These are phyloP conservation scores for Geotrichum reessii DNA, from an alignment of 1,139 yeast species.

Conservation along the genomic window DNA sequence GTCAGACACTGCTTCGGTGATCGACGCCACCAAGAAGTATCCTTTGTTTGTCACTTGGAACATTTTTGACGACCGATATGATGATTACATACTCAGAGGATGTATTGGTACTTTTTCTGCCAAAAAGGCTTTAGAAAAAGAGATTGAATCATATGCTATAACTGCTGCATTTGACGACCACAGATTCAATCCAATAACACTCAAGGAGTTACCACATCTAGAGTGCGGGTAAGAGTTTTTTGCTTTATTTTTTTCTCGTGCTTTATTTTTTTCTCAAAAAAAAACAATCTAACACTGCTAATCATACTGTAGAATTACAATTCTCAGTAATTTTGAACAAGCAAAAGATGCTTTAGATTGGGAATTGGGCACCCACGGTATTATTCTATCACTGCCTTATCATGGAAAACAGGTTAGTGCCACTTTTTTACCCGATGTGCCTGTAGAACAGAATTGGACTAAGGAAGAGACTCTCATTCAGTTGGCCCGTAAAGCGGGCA, in stretches of 20 bases:
- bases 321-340: slow-evolving; percentile 55
- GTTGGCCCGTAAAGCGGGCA: slow-evolving; percentile 68
- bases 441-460: slow-evolving; percentile 84
- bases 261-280: slow-evolving; percentile 32
- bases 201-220: slow-evolving; percentile 49
- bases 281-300: slow-evolving; percentile 53
- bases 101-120: slow-evolving; percentile 83
- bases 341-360: slow-evolving; percentile 57
- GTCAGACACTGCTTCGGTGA: slow-evolving; percentile 16
- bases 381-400: slow-evolving; percentile 49
- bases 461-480: slow-evolving; percentile 63
- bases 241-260: slow-evolving; percentile 22
- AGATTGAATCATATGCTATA: slow-evolving; percentile 57
- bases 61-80: slow-evolving; percentile 35
- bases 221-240: slow-evolving; percentile 36
- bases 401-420: slow-evolving; percentile 45
- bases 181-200: slow-evolving; percentile 63
- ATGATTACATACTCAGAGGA: slow-evolving; percentile 61
- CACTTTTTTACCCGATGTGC: slow-evolving; percentile 87
- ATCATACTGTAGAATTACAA: slow-evolving; percentile 2
- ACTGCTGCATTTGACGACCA: slow-evolving; percentile 72
- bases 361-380: slow-evolving; percentile 79
- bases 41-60: slow-evolving; percentile 92
- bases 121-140: slow-evolving; percentile 45
- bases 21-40: slow-evolving; percentile 14